Percentiles rank a stretch among this genome's conserved stretches.
Evolutionary conservation across 2,329 filamentous ascomycete species (phyloP).

Genomic region (Parastagonospora avenae): DNA sequence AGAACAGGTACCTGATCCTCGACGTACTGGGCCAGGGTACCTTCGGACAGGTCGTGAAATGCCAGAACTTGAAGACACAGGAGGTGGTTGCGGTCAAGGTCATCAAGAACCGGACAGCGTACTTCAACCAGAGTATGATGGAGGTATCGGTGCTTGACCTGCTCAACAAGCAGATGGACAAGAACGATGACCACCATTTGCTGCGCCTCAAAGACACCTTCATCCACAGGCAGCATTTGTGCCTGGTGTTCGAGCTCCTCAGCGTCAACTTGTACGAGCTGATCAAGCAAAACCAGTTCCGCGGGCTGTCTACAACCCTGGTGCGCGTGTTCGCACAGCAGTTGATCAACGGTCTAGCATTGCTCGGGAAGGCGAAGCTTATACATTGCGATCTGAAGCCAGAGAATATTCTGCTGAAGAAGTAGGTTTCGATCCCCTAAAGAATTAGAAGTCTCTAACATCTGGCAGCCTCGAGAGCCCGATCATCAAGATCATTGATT

Average conservation of each 20-base stretch:
- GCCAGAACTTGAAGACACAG: conserved; percentile 96
- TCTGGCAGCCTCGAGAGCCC: conserved; percentile 79
- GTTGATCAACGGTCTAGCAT: conserved; percentile 85
- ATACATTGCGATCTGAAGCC: conserved; percentile 99
- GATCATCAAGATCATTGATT: conserved; percentile 99
- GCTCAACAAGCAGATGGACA: conserved; percentile 98
- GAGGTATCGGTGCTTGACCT: conserved; percentile 96
- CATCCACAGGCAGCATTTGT: conserved; percentile 96
- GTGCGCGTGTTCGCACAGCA: conserved; percentile 98
- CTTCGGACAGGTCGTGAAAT: conserved; percentile 98
- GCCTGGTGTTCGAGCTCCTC: conserved; percentile 91
- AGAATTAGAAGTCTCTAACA: conserved; percentile 10
- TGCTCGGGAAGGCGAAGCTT: conserved; percentile 93
- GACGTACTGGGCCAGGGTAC: conserved; percentile 97
- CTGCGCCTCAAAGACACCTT: conserved; percentile 96
- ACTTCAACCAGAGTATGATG: conserved; percentile 99
- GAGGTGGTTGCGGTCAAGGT: conserved; percentile 99
- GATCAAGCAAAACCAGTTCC: conserved; percentile 99
- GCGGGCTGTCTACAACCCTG: conserved; percentile 92
- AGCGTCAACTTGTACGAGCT: conserved; percentile 98
- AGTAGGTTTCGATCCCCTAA: conserved; percentile 56
- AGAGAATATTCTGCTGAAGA: conserved; percentile 96
- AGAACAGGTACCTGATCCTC: conserved; percentile 97
- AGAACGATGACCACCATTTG: conserved; percentile 97
- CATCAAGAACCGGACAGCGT: conserved; percentile 97